These are phyloP conservation scores for Dioscorea alata DNA, from an alignment of 106 monocot genomes.

Conservation along the genomic window DNA sequence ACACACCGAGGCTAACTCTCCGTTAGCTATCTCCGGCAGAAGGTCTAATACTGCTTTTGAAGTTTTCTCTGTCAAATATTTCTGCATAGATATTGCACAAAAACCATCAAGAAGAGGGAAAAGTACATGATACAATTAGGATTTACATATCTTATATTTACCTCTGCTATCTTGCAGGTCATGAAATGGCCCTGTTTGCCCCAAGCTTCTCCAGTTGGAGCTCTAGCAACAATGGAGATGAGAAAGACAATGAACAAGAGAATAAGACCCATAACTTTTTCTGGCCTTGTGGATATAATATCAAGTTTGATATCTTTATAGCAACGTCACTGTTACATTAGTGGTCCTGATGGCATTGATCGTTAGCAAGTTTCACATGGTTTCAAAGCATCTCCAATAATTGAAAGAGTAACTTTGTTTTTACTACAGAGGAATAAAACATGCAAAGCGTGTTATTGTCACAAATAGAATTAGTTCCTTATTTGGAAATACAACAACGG, in stretches of 20 bases:
- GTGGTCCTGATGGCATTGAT: too few species aligned
- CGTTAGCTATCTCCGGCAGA: constrained; percentile 50
- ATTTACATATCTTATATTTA: background rate
- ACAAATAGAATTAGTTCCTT: too few species aligned
- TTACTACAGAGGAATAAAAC: too few species aligned
- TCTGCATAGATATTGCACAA: constrained; percentile 8
- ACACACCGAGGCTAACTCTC: constrained; percentile 66
- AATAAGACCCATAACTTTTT: constrained; percentile 6
- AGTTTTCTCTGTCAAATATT: constrained; percentile 46
- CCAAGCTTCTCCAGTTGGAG: constrained; percentile 46
- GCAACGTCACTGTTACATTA: too few species aligned
- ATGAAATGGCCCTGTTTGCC: constrained; percentile 85
- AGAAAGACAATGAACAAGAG: constrained; percentile 14
- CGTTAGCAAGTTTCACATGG: too few species aligned
- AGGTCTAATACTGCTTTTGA: constrained; percentile 45
- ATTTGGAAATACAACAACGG: too few species aligned
- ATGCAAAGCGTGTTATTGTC: too few species aligned
- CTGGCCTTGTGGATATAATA: too few species aligned
- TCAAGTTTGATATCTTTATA: too few species aligned
- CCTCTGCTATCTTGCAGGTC: constrained; percentile 93
- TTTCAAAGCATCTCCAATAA: too few species aligned
- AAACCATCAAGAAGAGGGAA: background rate
- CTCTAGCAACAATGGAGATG: constrained; percentile 16
- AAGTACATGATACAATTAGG: background rate
- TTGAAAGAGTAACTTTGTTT: too few species aligned